phyloP scores from a whole-genome alignment of 2,329 filamentous ascomycete species.

The Ophiostoma quercus region DNA sequence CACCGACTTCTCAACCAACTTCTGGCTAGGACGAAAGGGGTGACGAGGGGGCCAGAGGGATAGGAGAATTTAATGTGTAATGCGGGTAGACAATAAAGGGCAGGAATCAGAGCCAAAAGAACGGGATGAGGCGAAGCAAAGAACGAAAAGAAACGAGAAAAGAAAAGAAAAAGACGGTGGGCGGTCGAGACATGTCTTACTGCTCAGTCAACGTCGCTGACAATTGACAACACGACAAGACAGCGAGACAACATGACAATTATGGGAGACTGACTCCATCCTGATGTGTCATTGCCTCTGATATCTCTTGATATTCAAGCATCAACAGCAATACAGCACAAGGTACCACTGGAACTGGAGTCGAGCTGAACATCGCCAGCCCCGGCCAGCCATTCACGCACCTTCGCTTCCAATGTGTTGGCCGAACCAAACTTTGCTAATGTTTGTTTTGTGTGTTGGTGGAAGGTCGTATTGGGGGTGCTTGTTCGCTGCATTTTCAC shows the following conservation, averaged over 20 bases:
- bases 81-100: not conserved
- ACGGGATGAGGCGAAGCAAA: not conserved
- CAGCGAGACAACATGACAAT: slow-evolving; percentile 1
- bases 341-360: not conserved
- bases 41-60: not conserved
- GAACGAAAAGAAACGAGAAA: not conserved
- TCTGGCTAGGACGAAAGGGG: not conserved
- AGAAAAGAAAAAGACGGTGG: not conserved
- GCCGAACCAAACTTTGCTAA: not conserved
- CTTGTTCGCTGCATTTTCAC: not conserved
- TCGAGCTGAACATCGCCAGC: not conserved
- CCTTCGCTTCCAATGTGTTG: slow-evolving; percentile 3
- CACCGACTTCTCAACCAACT: slow-evolving; percentile 5
- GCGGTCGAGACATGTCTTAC: not conserved
- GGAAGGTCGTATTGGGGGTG: not conserved
- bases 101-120: not conserved
- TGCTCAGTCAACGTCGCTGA: not conserved
- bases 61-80: not conserved
- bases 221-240: slow-evolving; percentile 6
- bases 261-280: not conserved
- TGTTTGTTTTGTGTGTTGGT: not conserved
- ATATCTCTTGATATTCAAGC: not conserved
- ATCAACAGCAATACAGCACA: not conserved
- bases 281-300: not conserved
- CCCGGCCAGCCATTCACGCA: not conserved